These are phyloP conservation scores for Psilocybe tampanensis DNA, from an alignment of 768 basidiomycete genomes.

Conservation along the genomic window DNA sequence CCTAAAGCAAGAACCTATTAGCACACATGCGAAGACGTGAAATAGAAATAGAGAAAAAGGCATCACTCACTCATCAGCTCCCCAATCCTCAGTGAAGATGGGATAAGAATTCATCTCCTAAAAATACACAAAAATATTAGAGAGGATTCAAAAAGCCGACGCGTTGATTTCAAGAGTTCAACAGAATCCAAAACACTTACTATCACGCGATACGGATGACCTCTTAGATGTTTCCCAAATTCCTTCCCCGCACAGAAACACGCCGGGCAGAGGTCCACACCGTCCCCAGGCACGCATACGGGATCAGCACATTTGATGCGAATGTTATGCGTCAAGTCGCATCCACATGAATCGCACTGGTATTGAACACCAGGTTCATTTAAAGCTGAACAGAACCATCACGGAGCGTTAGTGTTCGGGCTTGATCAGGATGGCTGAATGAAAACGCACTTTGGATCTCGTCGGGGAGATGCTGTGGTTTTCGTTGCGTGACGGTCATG, in stretches of 20 bases:
- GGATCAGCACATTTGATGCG: conserved; percentile 95
- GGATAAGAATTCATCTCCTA: conserved; percentile 97
- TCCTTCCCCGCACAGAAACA: conserved; percentile 95
- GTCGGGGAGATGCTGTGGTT: conserved; percentile 63
- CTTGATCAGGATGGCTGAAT: conserved; percentile 20
- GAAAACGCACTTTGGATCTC: conserved; percentile 60
- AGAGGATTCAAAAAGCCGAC: conserved; percentile 2
- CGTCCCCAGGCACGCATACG: conserved; percentile 62
- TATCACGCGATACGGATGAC: conserved; percentile 91
- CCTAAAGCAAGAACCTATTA: conserved; percentile 39
- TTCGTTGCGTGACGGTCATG: conserved; percentile 72
- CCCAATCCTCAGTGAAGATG: conserved; percentile 95
- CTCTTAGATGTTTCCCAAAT: conserved; percentile 80
- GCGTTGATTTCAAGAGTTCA: too few relatives aligned
- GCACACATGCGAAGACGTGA: background rate
- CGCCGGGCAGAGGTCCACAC: conserved; percentile 89
- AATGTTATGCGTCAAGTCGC: conserved; percentile 94
- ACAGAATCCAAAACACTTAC: conserved; percentile 49
- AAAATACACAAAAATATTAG: conserved; percentile 7
- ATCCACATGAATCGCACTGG: conserved; percentile 80
- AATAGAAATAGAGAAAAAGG: background rate
- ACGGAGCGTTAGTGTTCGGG: conserved; percentile 11
- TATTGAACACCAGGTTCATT: conserved; percentile 85
- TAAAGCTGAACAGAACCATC: conserved; percentile 59
- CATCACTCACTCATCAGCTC: conserved; percentile 86